Evolutionary conservation across 495 filamentous ascomycete genomes (phyloP), one percentile per base, ranked within the genome.

Genomic region (Trichocladium antarcticum): DNA sequence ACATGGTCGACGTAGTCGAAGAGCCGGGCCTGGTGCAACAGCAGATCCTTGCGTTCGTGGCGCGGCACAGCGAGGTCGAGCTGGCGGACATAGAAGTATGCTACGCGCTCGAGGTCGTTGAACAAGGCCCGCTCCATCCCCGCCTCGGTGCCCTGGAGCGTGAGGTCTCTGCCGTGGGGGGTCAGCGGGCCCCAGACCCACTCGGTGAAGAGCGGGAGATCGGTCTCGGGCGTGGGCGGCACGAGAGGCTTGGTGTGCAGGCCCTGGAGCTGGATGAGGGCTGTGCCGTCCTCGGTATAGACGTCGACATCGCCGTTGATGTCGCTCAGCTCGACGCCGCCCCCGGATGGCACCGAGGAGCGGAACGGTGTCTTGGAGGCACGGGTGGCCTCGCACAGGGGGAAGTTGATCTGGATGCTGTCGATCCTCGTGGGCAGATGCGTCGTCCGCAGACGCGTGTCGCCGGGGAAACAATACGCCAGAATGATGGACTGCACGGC

Each of bases 401-500:
- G 19, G 7, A 55, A 45, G 38, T 61, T 61, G 19, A 65, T 22
- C n/a, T 28, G 15, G 17, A 65, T 51, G 3, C 17, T 42, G 11
- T 40, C 8, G 38, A 63, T 59, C 24, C 10, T 40, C 42, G 34
- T 56, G 21, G 63, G 65, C 0, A 68, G 39, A 27, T 62, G 54
- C 1, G 61, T 22, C 4, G 53, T 42, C 41, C 37, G 17, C 11
- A 66, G 31, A 3, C 42, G 22, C 1, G 57, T 58, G 48, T 64
- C 61, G 0, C 42, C 39, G 0, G 63, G 65, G 15, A 21, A 36
- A 0, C 27, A 41, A 42, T 50, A 47, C 0, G 65, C 60, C 2
- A 63, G 42, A 7, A 68, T 22, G 1, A 58, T 36, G 27, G 55
- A 38, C 32, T 66, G 63, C 22, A 66, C 53, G 0, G 62, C 60